A percentile compares a stretch with the other conserved stretches of the same genome.
phyloP scores from a whole-genome alignment of 139 green algal species.

The Closterium sp. region DNA sequence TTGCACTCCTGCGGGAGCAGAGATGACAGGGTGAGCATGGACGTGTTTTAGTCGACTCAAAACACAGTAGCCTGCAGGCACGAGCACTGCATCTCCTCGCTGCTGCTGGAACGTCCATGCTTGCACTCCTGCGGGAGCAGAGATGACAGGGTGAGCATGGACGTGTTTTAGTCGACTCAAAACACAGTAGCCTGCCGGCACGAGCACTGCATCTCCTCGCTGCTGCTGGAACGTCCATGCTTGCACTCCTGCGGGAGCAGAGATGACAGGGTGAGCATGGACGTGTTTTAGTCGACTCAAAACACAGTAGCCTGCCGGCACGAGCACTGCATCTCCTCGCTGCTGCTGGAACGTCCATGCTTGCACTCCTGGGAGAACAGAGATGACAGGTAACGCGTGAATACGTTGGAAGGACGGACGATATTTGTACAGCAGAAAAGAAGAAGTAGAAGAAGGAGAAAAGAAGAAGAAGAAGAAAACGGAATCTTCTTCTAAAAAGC shows the following conservation, averaged over 20 bases:
- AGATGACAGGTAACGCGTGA: neutral
- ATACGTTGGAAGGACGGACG: too few relatives aligned
- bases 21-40: too few relatives aligned
- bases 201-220: slow-evolving; percentile 79
- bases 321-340: slow-evolving; percentile 79
- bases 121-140: slow-evolving; percentile 44
- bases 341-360: slow-evolving; percentile 80
- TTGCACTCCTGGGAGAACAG: slow-evolving; percentile 46
- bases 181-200: slow-evolving; percentile 82
- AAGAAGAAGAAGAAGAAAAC: too few relatives aligned
- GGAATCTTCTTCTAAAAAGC: too few relatives aligned
- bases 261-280: neutral
- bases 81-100: slow-evolving; percentile 78
- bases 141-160: too few relatives aligned
- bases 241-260: slow-evolving; percentile 45
- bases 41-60: too few relatives aligned
- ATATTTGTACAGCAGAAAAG: too few relatives aligned
- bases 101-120: slow-evolving; percentile 79
- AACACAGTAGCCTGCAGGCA: slow-evolving; percentile 82
- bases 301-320: slow-evolving; percentile 82
- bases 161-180: too few relatives aligned
- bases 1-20: slow-evolving; percentile 44
- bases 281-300: too few relatives aligned
- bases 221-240: slow-evolving; percentile 80
- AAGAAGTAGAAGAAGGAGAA: too few relatives aligned